Percentiles rank a stretch among this genome's conserved stretches.
These are phyloP conservation scores for Fusarium sp. DNA, from an alignment of 2,329 filamentous ascomycete species.

Conservation along the genomic window DNA sequence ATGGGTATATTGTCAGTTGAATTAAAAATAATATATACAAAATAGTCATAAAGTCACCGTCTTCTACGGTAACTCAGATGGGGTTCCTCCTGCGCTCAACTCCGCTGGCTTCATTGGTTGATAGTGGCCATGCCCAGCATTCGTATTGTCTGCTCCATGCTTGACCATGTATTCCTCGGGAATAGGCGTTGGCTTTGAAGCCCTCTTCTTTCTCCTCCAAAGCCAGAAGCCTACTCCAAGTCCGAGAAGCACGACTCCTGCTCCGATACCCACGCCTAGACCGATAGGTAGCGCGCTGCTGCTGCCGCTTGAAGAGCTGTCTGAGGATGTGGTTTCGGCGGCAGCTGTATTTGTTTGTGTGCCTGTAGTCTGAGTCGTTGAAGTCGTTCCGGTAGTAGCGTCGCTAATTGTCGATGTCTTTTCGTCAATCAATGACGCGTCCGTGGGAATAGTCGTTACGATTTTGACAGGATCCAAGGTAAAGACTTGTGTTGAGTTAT, in stretches of 20 bases:
- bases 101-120: not conserved
- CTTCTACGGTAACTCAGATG: not conserved
- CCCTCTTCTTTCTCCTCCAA: not conserved
- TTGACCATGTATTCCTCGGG: not conserved
- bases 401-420: not conserved
- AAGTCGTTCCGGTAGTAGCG: not conserved
- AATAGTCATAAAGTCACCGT: not conserved
- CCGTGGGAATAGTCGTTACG: not conserved
- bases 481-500: slow-evolving; percentile 1
- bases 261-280: not conserved
- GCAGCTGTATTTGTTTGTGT: not conserved
- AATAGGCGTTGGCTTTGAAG: fast-evolving
- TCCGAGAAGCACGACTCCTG: not conserved
- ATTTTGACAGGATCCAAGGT: not conserved
- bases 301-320: not conserved
- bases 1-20: not conserved
- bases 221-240: not conserved
- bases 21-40: slow-evolving; percentile 2
- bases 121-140: not conserved
- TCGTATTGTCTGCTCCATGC: not conserved
- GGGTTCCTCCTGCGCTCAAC: not conserved
- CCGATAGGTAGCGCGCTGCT: not conserved
- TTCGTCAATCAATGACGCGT: not conserved
- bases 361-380: not conserved
- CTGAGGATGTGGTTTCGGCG: not conserved